Base-by-base conservation (phyloP, 495 filamentous ascomycete genomes). In the Aspergillus sclerotioniger region DNA sequence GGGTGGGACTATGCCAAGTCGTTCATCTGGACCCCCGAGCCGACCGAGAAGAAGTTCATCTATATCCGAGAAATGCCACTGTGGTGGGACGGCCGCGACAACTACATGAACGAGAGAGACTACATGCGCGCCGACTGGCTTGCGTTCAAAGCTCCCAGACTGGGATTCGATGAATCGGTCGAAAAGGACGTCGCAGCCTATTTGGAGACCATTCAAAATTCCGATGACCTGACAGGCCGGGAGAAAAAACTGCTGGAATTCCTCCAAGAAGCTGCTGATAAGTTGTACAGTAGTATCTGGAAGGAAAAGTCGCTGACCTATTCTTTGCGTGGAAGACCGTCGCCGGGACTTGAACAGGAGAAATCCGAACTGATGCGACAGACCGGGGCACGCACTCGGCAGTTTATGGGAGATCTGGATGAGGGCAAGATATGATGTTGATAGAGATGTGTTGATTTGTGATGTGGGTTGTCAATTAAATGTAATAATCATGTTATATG, bases 91-190 rank as follows among this genome's bases (percentile, higher is more conserved):
- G 32, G 9, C 4, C 25, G n/a, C 10, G 8, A 25, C 7, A 50
- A 50, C 17, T 8, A n/a, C 10, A 32, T 32, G 47, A 32, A 32
- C 16, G 47, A 32, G n/a, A 50, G 25, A 17, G 47, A 50, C 28
- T 50, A 50, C 25, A 50, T 50, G 25, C 47, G 47, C 2, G 47
- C 47, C 12, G 47, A 32, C 47, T 50, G 47, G 47, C 21, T 31
- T 13, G 47, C 47, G 8, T 32, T 50, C 10, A 1, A 6, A 9
- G 47, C 25, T 1, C 47, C 28, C 6, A 50, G 13, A n/a, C 9
- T 32, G 25, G 25, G 25, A 32, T 32, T 50, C 28, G 20, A 10
- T 7, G 20, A 29, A 2, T 13, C 10, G 8, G 20, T 29, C 8
- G n/a, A n/a, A 6, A n/a, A 49, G 21, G 20, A 49, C 5, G 31